Evolutionary conservation across 1,139 yeast species (phyloP).

Genomic region (Casaregolazyma lundiana): DNA sequence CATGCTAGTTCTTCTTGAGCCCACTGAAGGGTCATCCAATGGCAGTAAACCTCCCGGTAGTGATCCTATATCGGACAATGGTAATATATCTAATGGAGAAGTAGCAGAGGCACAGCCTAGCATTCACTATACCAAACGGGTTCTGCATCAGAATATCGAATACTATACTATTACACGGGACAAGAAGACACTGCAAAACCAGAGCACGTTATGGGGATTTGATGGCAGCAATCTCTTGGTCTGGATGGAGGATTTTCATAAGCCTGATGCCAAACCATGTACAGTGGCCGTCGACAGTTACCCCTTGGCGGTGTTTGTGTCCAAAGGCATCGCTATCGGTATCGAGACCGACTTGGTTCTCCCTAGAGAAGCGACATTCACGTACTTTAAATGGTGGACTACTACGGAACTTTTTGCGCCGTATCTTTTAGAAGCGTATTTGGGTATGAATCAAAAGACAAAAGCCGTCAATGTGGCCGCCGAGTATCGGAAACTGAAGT

Average conservation of each 20-base stretch:
- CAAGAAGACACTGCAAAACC: constrained; percentile 11
- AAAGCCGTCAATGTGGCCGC: constrained; percentile 33
- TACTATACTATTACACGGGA: constrained; percentile 24
- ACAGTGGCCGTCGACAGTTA: constrained; percentile 32
- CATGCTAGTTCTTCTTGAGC: constrained; percentile 25
- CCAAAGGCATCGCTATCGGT: constrained; percentile 39
- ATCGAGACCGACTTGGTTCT: constrained; percentile 36
- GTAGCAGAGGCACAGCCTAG: constrained; percentile 10
- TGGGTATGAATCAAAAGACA: constrained; percentile 24
- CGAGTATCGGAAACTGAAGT: constrained; percentile 40
- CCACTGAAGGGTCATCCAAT: constrained; percentile 12
- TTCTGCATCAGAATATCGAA: constrained; percentile 29
- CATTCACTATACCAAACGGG: constrained; percentile 20
- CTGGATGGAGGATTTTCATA: constrained; percentile 25
- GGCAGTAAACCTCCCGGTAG: background rate
- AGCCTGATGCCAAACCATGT: constrained; percentile 3
- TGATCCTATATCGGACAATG: background rate
- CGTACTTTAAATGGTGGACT: constrained; percentile 33
- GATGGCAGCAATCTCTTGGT: constrained; percentile 37
- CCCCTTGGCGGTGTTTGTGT: constrained; percentile 37
- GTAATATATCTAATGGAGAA: constrained; percentile 5
- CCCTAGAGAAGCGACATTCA: constrained; percentile 32
- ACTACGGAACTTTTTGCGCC: constrained; percentile 37
- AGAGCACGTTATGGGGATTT: constrained; percentile 37
- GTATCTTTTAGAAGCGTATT: constrained; percentile 32